Conservation (phyloP, 768 basidiomycete genomes). For the Gymnopilus dilepis region DNA sequence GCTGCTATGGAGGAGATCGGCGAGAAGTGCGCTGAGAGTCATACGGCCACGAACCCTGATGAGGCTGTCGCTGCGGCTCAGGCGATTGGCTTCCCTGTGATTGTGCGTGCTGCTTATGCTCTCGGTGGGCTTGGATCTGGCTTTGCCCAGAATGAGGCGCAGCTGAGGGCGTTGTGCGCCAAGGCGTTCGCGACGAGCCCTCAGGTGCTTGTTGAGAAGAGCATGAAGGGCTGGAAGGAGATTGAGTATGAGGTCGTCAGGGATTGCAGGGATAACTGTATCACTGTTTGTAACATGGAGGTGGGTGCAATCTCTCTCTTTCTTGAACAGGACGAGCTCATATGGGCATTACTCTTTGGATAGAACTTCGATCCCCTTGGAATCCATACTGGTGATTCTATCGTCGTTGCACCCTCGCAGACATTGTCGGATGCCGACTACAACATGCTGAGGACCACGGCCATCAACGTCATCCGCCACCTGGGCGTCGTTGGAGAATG, state of each 20-base stretch:
- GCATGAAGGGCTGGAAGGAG: conserved; percentile 99
- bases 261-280: conserved; percentile 97
- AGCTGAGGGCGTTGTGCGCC: conserved; percentile 84
- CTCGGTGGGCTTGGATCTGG: conserved; percentile 95
- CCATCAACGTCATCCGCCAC: conserved; percentile 98
- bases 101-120: conserved; percentile 95
- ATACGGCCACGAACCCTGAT: conserved; percentile 82
- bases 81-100: conserved; percentile 92
- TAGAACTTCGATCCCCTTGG: conserved; percentile 99
- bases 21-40: conserved; percentile 92
- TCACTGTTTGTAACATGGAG: conserved; percentile 99
- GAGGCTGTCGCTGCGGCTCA: conserved; percentile 86
- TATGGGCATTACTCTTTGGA: conserved; percentile 6
- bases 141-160: conserved; percentile 93
- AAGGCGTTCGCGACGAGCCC: conserved; percentile 98
- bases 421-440: conserved; percentile 99
- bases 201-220: conserved; percentile 98
- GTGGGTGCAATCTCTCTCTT: conserved; percentile 49
- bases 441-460: conserved; percentile 98
- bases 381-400: conserved; percentile 98
- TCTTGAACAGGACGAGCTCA: background rate
- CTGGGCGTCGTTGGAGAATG: conserved; percentile 98
- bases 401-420: conserved; percentile 97
- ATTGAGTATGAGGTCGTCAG: conserved; percentile 99
- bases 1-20: conserved; percentile 95